A percentile compares a stretch with the other conserved stretches of the same genome.
These are phyloP conservation scores for Volutella citrinella DNA, from an alignment of 2,329 filamentous ascomycete species.

Conservation along the genomic window DNA sequence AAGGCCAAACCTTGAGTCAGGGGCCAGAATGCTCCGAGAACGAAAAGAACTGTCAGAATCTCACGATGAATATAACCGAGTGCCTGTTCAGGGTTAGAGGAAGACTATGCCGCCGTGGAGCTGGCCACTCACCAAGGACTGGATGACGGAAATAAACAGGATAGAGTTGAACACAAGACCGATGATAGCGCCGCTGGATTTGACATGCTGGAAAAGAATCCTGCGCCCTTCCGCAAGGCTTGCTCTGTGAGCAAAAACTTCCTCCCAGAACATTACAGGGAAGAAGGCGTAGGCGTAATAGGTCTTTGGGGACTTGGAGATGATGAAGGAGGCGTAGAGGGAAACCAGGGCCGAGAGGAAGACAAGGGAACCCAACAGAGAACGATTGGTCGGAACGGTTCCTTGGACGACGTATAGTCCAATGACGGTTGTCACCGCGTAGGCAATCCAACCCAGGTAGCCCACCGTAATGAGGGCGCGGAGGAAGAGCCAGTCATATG, in stretches of 20 bases:
- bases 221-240: constrained; percentile 66
- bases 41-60: constrained; percentile 77
- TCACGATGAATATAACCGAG: constrained; percentile 90
- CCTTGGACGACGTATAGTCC: constrained; percentile 82
- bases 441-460: constrained; percentile 94
- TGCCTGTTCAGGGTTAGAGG: constrained; percentile 52
- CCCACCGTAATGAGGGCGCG: constrained; percentile 83
- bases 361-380: constrained; percentile 52
- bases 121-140: constrained; percentile 63
- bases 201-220: constrained; percentile 67
- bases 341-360: constrained; percentile 75
- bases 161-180: constrained; percentile 62
- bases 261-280: constrained; percentile 94
- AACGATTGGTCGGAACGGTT: constrained; percentile 61
- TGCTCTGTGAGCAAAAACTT: constrained; percentile 75
- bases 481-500: constrained; percentile 97
- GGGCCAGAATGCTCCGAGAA: constrained; percentile 78
- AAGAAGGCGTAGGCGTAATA: constrained; percentile 95
- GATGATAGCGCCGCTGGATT: constrained; percentile 54
- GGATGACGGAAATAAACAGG: constrained; percentile 70
- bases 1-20: constrained; percentile 70
- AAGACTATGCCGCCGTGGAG: neutral
- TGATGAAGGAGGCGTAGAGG: constrained; percentile 74
- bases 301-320: constrained; percentile 74
- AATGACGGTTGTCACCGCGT: constrained; percentile 83